Evolutionary conservation across 2,329 filamentous ascomycete species (phyloP).

Genomic region (Aspergillus quadrilineatus): DNA sequence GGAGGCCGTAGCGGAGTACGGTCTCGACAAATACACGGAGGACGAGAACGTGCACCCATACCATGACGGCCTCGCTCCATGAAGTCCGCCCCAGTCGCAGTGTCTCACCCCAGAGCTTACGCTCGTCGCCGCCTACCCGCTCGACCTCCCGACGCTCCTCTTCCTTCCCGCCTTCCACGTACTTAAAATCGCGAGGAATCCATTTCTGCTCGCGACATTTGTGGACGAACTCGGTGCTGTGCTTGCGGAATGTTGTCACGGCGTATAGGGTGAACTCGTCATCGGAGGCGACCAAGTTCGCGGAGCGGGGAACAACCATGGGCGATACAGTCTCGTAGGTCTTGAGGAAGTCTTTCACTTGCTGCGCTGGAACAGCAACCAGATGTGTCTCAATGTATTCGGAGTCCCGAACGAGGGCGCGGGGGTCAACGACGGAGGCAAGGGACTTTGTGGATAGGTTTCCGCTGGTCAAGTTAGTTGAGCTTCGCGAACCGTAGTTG

Average conservation of each 20-base stretch:
- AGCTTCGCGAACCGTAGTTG: background rate
- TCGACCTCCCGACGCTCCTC: conserved; percentile 86
- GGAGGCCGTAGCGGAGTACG: conserved; percentile 91
- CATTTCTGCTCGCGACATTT: conserved; percentile 92
- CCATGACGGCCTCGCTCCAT: conserved; percentile 94
- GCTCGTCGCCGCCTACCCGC: conserved; percentile 76
- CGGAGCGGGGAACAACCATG: conserved; percentile 92
- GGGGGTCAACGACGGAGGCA: conserved; percentile 79
- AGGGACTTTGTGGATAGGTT: conserved; percentile 94
- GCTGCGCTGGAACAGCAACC: conserved; percentile 76
- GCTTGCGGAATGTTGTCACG: conserved; percentile 92
- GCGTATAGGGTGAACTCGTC: conserved; percentile 86
- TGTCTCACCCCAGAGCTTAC: conserved; percentile 90
- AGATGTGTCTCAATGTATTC: conserved; percentile 97
- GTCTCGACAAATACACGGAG: conserved; percentile 96
- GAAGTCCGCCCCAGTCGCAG: conserved; percentile 83
- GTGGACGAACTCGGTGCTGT: conserved; percentile 80
- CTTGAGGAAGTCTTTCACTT: conserved; percentile 83
- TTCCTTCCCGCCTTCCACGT: conserved; percentile 84
- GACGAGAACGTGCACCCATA: conserved; percentile 89
- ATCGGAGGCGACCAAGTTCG: conserved; percentile 75
- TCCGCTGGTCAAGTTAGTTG: conserved; percentile 55
- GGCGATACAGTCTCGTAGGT: conserved; percentile 83
- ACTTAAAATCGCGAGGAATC: conserved; percentile 92
- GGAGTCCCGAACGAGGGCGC: conserved; percentile 78